Conservation (phyloP, 768 basidiomycete genomes). For the Gyrodon lividus region DNA sequence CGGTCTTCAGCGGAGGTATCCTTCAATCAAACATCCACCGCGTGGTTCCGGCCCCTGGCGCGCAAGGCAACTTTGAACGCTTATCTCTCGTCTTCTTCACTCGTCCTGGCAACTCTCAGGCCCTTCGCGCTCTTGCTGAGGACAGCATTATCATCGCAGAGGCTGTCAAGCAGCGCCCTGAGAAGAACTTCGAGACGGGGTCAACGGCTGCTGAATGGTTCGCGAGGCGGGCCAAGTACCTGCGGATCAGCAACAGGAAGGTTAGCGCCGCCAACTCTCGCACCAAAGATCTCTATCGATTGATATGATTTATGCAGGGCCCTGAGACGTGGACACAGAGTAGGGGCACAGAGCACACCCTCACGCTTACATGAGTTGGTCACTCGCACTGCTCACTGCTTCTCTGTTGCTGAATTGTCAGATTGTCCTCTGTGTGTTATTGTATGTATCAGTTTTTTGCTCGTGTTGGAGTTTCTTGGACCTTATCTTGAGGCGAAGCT, state of each 20-base stretch:
- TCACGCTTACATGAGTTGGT: conserved; percentile 9
- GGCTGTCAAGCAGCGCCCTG: conserved; percentile 35
- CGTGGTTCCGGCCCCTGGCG: conserved; percentile 60
- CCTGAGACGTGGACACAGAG: conserved; percentile 32
- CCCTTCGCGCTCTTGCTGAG: conserved; percentile 51
- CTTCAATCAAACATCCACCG: conserved; percentile 66
- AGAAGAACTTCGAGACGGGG: conserved; percentile 36
- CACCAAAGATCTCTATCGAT: not conserved
- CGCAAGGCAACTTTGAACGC: conserved; percentile 50
- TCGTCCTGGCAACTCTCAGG: conserved; percentile 52
- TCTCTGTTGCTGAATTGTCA: not conserved
- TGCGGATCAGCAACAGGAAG: conserved; percentile 42
- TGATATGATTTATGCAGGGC: conserved; percentile 15
- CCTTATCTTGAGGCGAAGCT: no score
- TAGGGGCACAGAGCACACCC: conserved; percentile 30
- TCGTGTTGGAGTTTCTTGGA: no score
- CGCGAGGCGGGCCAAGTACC: conserved; percentile 38
- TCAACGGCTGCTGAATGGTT: conserved; percentile 44
- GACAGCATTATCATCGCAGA: conserved; percentile 51
- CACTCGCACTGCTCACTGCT: no score
- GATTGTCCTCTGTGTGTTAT: no score
- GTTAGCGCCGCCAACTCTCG: conserved; percentile 21
- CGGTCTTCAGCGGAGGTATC: conserved; percentile 62
- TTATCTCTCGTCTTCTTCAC: conserved; percentile 74
- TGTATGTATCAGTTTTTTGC: no score